Evolutionary conservation across 2,329 filamentous ascomycete species (phyloP).

Genomic region (Rutstroemia sp.): DNA sequence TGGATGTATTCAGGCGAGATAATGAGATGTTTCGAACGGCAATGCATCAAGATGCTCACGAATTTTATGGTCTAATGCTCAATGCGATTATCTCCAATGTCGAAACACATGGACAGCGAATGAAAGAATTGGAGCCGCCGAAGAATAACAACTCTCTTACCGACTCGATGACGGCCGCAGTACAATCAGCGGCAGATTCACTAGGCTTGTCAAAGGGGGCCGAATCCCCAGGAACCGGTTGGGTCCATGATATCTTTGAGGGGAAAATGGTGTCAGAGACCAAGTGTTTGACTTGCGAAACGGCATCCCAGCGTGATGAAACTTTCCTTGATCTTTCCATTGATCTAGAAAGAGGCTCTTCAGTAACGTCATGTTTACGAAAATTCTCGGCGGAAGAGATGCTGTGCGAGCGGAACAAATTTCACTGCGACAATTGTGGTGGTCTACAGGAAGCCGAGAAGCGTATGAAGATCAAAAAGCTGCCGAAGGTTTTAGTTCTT

Average conservation of each 20-base stretch:
- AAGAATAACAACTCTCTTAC: slow-evolving; percentile 38
- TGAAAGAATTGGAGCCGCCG: slow-evolving; percentile 43
- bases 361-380: slow-evolving; percentile 86
- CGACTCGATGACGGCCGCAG: slow-evolving; percentile 42
- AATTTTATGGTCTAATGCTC: slow-evolving; percentile 90
- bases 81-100: slow-evolving; percentile 95
- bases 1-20: slow-evolving; percentile 87
- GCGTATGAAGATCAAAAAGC: slow-evolving; percentile 95
- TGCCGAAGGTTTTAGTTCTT: slow-evolving; percentile 84
- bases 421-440: slow-evolving; percentile 95
- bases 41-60: slow-evolving; percentile 98
- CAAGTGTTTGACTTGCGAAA: slow-evolving; percentile 92
- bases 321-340: slow-evolving; percentile 94
- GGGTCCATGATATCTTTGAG: slow-evolving; percentile 97
- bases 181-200: slow-evolving; percentile 33
- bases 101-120: slow-evolving; percentile 70
- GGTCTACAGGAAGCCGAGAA: slow-evolving; percentile 97
- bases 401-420: slow-evolving; percentile 97
- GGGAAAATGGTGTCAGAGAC: slow-evolving; percentile 93
- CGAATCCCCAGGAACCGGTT: slow-evolving; percentile 61
- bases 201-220: slow-evolving; percentile 32
- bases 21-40: slow-evolving; percentile 97
- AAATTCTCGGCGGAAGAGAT: slow-evolving; percentile 98
- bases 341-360: slow-evolving; percentile 89
- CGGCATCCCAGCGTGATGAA: slow-evolving; percentile 88